Base-by-base conservation (phyloP, 306 rosid species). In the Medicago lupulina region DNA sequence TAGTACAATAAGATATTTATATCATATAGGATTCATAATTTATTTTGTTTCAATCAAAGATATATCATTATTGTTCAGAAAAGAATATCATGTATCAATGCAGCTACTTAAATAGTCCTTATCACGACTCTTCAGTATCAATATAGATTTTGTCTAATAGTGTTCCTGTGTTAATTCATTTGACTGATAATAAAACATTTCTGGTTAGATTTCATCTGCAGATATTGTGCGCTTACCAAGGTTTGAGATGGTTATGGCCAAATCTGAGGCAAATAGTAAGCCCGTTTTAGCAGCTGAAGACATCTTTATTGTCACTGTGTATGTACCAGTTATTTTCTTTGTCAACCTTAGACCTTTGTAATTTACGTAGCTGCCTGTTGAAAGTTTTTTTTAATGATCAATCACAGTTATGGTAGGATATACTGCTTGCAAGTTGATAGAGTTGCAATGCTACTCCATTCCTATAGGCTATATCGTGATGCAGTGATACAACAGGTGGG, bases 181-280 rank as follows among this genome's bases (percentile, higher is more conserved):
- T 46, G 74, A 67, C 87, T 88, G 75, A 91, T 77, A 64, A 59
- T 23, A 66, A 73, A 64, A 62, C 76, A 71, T 83, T 74, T 82
- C 70, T 77, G 62, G 77, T 51, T 78, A 95, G 99, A 96, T 95
- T 83, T 95, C 99, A 50, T 89, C 99, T 72, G 97, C 88, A 65
- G 97, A 96, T 83, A 76, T 89, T 80, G 91, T 95, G 85, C 97
- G 98, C 67, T 77, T 95, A 85, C 99, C 99, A 60, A 90, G 86
- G 88, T 95, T 95, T 68, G 97, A 95, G 85, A 92, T 92, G 97
- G 92, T 81, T 68, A 92, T 95, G 97, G 96, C 98, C 84, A 95
- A 89, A 83, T 87, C 97, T 7, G 98, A 95, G 84, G 93, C 91
- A 79, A 86, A 90, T 74, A 88, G 75, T 85, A 92, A 89, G 87